These are phyloP conservation scores for Hypoxylon sp. DNA, from an alignment of 2,329 filamentous ascomycete species.

Conservation along the genomic window DNA sequence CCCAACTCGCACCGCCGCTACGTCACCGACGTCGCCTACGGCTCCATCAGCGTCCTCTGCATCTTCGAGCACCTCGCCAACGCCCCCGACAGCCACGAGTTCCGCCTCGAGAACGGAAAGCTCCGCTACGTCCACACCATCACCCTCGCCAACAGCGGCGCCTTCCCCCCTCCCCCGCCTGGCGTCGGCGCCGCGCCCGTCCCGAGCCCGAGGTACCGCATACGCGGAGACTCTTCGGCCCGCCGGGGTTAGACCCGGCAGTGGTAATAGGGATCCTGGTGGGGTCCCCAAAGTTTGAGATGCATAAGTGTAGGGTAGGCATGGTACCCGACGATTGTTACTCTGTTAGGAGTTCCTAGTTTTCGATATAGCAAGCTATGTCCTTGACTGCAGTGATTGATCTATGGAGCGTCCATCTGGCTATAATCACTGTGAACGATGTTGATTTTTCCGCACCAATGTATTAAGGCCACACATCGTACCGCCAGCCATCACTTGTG, in stretches of 20 bases:
- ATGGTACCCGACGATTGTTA: not conserved
- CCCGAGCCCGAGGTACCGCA: slow-evolving; percentile 1
- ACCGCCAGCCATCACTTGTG: too few relatives aligned
- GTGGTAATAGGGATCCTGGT: not conserved
- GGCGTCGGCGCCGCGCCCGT: not conserved
- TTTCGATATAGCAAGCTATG: not conserved
- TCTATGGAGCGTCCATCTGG: not conserved
- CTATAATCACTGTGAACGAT: not conserved
- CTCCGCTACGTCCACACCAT: slow-evolving; percentile 45
- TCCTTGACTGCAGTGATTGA: not conserved
- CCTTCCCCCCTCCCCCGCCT: too few relatives aligned
- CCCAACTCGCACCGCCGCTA: slow-evolving; percentile 44
- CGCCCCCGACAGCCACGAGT: slow-evolving; percentile 45
- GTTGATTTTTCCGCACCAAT: too few relatives aligned
- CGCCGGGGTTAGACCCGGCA: not conserved
- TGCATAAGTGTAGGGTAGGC: not conserved
- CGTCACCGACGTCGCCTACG: slow-evolving; percentile 44
- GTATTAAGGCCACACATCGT: too few relatives aligned
- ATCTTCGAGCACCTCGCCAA: slow-evolving; percentile 43
- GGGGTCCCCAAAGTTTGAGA: too few relatives aligned
- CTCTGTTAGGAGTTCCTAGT: not conserved
- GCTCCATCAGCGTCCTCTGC: slow-evolving; percentile 43
- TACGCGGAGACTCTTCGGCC: slow-evolving; percentile 12
- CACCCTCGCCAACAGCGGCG: slow-evolving; percentile 38
- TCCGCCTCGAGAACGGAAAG: slow-evolving; percentile 43